phyloP scores from a whole-genome alignment of 192 early-diverging fungal species.

The Entomortierella lignicola region DNA sequence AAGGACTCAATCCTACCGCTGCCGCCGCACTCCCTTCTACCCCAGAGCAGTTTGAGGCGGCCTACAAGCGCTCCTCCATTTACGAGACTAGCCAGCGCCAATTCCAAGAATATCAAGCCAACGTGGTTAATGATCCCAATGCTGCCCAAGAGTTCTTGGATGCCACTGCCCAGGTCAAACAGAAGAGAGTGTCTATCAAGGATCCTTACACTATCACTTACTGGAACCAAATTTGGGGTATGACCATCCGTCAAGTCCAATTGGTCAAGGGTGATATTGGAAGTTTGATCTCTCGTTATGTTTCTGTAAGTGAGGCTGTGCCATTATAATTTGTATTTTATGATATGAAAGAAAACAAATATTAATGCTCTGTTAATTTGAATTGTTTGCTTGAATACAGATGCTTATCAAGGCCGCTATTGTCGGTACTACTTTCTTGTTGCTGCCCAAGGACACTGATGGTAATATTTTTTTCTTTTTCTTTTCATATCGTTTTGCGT shows the following conservation, averaged over 20 bases:
- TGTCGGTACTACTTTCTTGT: conserved; percentile 79
- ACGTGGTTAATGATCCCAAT: conserved; percentile 52
- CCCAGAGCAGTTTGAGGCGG: conserved; percentile 71
- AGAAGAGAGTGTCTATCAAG: conserved; percentile 58
- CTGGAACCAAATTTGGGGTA: conserved; percentile 66
- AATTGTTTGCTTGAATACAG: conserved; percentile 20
- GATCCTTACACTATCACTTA: conserved; percentile 78
- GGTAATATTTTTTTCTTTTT: conserved; percentile 72
- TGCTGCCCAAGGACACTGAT: conserved; percentile 59
- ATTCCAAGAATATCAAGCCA: conserved; percentile 48
- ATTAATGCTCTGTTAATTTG: too few relatives aligned
- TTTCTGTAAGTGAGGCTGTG: conserved; percentile 33
- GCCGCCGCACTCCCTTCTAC: conserved; percentile 66
- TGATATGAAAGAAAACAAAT: too few relatives aligned
- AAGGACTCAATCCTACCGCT: conserved; percentile 62
- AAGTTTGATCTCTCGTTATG: conserved; percentile 64
- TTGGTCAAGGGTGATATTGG: conserved; percentile 67
- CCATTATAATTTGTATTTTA: too few relatives aligned
- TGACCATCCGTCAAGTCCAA: conserved; percentile 72
- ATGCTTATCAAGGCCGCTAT: conserved; percentile 71
- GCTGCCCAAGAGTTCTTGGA: conserved; percentile 52
- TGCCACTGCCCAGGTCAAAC: conserved; percentile 67
- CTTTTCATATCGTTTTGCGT: conserved; percentile 5
- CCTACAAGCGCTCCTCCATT: conserved; percentile 60
- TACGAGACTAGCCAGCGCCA: conserved; percentile 52